Evolutionary conservation across 2,329 filamentous ascomycete genomes (phyloP), one percentile per base, ranked within the genome.

Genomic region (Neofusicoccum kwambonambiense): DNA sequence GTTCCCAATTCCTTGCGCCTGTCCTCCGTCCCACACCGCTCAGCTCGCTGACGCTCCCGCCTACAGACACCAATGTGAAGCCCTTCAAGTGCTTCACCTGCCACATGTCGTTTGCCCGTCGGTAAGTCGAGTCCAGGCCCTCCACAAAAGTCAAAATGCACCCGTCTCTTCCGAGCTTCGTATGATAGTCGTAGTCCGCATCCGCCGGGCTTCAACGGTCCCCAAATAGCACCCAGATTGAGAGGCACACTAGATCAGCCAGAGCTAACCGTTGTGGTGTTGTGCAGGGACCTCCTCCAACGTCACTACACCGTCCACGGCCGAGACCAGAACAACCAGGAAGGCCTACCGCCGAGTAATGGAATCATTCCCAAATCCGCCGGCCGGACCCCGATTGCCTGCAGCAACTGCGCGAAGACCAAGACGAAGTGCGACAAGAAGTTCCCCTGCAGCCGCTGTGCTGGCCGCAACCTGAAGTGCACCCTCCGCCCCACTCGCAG

Each of bases 381-480:
- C 13, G 81, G 81, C 15, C 75, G 82, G 66, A 84, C 81, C 41
- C 81, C 82, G 11, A 84, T 83, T 66, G 82, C 82, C 31, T 84
- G 82, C 74, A 82, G 78, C 70, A 83, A 83, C 65, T 84, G 82
- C 68, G 81, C 82, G 9, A 83, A 83, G 71, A 83, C 81, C 3
- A 84, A 84, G 75, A 84, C 82, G 12, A 84, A 83, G 67, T 84
- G 82, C 67, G 82, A 84, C 68, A 83, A 83, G 74, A 83, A 83
- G 72, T 83, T 83, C 64, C 82, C 82, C n/a, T 84, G 82, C 74
- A 81, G 77, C 69, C 76, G 82, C 65, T 84, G 82, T 74, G 80
- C 79, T n/a, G 76, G 78, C 15, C 73, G 81, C 52, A 83, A 83
- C 67, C 75, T 84, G 47, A 74, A 77, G 64, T 83, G 81, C 71